Conservation (phyloP, 345 rosid species). For the Leavenworthia alabamica region DNA sequence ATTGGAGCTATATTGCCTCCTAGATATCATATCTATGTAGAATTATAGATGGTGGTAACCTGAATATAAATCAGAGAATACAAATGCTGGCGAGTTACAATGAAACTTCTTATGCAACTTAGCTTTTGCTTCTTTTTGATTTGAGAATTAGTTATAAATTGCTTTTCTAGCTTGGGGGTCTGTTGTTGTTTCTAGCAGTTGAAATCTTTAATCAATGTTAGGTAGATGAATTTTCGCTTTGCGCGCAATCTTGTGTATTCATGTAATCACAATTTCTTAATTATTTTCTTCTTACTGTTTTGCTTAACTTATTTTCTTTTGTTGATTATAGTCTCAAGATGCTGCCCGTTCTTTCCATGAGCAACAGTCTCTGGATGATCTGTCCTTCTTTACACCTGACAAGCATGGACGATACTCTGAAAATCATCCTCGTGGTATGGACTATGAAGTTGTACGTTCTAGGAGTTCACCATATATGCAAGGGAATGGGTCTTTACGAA, state of each 20-base stretch:
- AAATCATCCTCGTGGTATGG: conserved; percentile 48
- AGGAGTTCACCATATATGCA: conserved; percentile 47
- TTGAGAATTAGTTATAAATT: background rate
- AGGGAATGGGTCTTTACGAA: conserved; percentile 54
- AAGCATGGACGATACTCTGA: conserved; percentile 43
- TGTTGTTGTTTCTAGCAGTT: background rate
- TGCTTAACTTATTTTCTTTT: background rate
- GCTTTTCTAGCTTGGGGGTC: background rate
- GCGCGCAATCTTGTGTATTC: background rate
- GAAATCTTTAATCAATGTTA: background rate
- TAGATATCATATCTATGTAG: background rate
- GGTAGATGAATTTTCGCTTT: background rate
- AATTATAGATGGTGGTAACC: background rate
- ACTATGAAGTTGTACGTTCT: conserved; percentile 45
- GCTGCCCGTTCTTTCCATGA: conserved; percentile 49
- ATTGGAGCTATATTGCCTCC: no score
- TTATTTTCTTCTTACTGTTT: background rate
- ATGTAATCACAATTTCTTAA: background rate
- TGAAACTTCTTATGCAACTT: background rate
- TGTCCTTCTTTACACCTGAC: conserved; percentile 45
- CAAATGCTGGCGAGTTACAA: background rate
- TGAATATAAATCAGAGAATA: background rate
- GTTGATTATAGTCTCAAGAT: conserved; percentile 38
- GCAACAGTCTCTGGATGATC: conserved; percentile 62
- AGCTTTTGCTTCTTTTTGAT: background rate